Evolutionary conservation across 2,329 filamentous ascomycete genomes (phyloP), one percentile per base, ranked within the genome.

Genomic region (Cytospora chrysosperma): DNA sequence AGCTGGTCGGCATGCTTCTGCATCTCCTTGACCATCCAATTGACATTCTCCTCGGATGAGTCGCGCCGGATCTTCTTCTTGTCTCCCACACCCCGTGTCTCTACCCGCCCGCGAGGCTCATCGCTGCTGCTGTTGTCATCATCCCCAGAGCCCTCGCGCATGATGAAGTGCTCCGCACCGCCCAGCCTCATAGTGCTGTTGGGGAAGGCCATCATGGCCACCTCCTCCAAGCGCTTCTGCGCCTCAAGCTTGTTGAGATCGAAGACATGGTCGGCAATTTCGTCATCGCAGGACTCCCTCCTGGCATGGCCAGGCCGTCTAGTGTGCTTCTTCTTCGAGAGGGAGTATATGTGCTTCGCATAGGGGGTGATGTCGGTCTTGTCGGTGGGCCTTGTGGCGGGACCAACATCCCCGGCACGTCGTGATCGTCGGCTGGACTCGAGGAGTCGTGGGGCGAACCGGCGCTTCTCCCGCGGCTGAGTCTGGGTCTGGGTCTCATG

Each of bases 1-100:
- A 88, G 74, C 69, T 88, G 81, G 69, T 91, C 86, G 58, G 88
- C 89, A 75, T 94, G 89, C 69, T 88, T 84, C 69, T 91, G 89
- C 89, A 95, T 91, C 69, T 92, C 88, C 70, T 88, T 85, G 71
- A 95, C 82, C 72, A 92, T 92, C 88, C 90, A 94, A 63, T 85
- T 78, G 64, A 83, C 80, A 58, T 85, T 82, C 69, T 87, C 81
- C 56, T 85, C 83, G 2, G 86, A 88, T 54, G 86, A 86, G 71
- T 88, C 86, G 49, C 86, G 82, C 63, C 85, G 79, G 28, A 73
- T 69, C 9, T 70, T 71, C 47, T 70, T 62, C 63, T 73, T 64
- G 61, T 68, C 65, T 56, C 69, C 67, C 6, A 68, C 67, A 28
- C 68, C 70, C 26, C 69, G 66, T 50, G 69, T 67, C 54, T 67